Percentiles rank a stretch among this genome's conserved stretches.
phyloP scores from a whole-genome alignment of 2,329 filamentous ascomycete genomes.

The Aulographum hederae region DNA sequence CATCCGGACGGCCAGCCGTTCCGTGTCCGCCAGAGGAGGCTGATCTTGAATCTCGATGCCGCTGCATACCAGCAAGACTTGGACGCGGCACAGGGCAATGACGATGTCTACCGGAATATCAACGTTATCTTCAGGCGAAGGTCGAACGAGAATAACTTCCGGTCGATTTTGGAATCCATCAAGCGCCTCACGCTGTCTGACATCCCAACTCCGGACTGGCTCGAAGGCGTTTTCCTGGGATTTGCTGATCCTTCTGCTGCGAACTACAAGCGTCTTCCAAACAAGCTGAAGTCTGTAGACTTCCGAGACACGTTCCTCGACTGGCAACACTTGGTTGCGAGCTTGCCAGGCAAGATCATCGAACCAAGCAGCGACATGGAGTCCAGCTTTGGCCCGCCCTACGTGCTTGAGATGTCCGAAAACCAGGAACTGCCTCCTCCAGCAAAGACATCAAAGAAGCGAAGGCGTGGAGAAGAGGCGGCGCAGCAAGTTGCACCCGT shows the following conservation, averaged over 20 bases:
- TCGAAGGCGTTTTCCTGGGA: slow-evolving; percentile 93
- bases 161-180: slow-evolving; percentile 80
- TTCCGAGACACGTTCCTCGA: slow-evolving; percentile 89
- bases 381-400: slow-evolving; percentile 69
- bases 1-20: slow-evolving; percentile 43
- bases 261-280: slow-evolving; percentile 65
- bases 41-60: slow-evolving; percentile 70
- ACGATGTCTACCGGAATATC: slow-evolving; percentile 53
- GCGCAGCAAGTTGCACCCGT: slow-evolving; percentile 41
- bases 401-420: slow-evolving; percentile 46
- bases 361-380: slow-evolving; percentile 57
- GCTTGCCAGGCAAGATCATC: slow-evolving; percentile 70
- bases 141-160: slow-evolving; percentile 93
- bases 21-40: slow-evolving; percentile 42
- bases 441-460: slow-evolving; percentile 57
- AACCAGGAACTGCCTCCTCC: slow-evolving; percentile 24
- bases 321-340: slow-evolving; percentile 86
- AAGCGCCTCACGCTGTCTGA: slow-evolving; percentile 70
- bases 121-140: slow-evolving; percentile 73
- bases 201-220: slow-evolving; percentile 72
- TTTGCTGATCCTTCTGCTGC: slow-evolving; percentile 86
- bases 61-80: slow-evolving; percentile 61
- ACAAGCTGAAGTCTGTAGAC: slow-evolving; percentile 62
- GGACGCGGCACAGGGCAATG: slow-evolving; percentile 41
- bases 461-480: slow-evolving; percentile 59